Conservation (phyloP, 192 early-diverging fungal genomes). For the Powellomyces hirtus region DNA sequence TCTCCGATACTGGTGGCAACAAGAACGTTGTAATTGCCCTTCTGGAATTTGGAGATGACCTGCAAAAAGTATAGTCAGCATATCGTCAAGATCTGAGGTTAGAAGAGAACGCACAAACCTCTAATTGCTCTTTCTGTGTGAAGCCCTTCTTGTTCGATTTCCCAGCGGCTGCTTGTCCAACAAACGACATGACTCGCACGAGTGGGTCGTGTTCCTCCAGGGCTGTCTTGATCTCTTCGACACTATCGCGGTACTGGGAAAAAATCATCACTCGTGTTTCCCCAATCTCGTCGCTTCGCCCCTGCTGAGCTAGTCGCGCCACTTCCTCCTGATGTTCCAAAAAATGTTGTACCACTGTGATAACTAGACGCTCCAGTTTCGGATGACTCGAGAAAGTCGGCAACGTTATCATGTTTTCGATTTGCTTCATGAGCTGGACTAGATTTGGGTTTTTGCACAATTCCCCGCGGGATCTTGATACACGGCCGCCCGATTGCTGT, state of each 20-base stretch:
- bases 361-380: conserved; percentile 70
- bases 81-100: too few species aligned
- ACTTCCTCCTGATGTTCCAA: conserved; percentile 36
- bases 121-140: conserved; percentile 82
- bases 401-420: neutral
- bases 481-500: neutral
- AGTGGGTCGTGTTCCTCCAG: conserved; percentile 64
- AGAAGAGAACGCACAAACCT: conserved; percentile 41
- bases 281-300: conserved; percentile 16
- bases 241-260: conserved; percentile 78
- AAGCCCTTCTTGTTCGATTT: conserved; percentile 65
- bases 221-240: conserved; percentile 71
- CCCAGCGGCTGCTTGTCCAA: conserved; percentile 65
- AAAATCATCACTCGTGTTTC: conserved; percentile 79
- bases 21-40: conserved; percentile 77
- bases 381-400: conserved; percentile 58
- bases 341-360: conserved; percentile 70
- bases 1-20: conserved; percentile 92
- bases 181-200: conserved; percentile 69
- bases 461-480: conserved; percentile 9
- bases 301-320: neutral
- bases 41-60: conserved; percentile 60
- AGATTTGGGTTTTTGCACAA: conserved; percentile 8
- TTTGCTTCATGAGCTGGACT: neutral
- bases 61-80: conserved; percentile 68